phyloP scores from a whole-genome alignment of 106 monocot species.

The Dioscorea zingiberensis region DNA sequence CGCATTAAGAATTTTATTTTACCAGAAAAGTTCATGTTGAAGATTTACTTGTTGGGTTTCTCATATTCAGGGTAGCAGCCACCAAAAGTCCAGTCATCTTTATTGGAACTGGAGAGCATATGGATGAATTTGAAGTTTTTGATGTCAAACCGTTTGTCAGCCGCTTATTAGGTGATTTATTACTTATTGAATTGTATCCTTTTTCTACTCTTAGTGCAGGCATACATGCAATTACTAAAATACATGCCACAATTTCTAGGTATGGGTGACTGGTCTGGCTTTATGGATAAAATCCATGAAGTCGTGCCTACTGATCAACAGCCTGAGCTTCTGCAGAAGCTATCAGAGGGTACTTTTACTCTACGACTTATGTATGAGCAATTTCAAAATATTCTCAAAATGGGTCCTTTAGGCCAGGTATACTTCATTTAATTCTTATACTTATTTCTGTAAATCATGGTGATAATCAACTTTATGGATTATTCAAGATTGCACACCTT shows the following conservation, averaged over 20 bases:
- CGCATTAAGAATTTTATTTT: too few relatives aligned
- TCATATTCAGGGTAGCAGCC: slow-evolving; percentile 79
- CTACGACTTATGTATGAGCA: slow-evolving; percentile 95
- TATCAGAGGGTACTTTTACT: slow-evolving; percentile 91
- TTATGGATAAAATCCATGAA: slow-evolving; percentile 99
- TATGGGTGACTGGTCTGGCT: slow-evolving; percentile 98
- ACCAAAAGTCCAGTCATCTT: slow-evolving; percentile 99
- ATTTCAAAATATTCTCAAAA: slow-evolving; percentile 89
- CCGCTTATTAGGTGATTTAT: slow-evolving; percentile 75
- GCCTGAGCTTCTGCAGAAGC: slow-evolving; percentile 91
- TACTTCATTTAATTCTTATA: neutral
- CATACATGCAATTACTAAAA: neutral
- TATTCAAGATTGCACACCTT: neutral
- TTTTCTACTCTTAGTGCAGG: too few relatives aligned
- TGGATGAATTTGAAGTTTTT: slow-evolving; percentile 98
- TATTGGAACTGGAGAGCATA: slow-evolving; percentile 98
- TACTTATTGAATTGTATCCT: neutral
- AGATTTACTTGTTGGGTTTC: neutral
- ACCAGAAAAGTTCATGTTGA: too few relatives aligned
- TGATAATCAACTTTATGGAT: neutral
- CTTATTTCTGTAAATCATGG: neutral
- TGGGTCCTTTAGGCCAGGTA: slow-evolving; percentile 97
- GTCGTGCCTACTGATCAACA: slow-evolving; percentile 97
- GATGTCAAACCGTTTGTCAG: slow-evolving; percentile 99
- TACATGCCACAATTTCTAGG: slow-evolving; percentile 25